phyloP scores from a whole-genome alignment of 169 alveolate species.

The Eimeria sp. region DNA sequence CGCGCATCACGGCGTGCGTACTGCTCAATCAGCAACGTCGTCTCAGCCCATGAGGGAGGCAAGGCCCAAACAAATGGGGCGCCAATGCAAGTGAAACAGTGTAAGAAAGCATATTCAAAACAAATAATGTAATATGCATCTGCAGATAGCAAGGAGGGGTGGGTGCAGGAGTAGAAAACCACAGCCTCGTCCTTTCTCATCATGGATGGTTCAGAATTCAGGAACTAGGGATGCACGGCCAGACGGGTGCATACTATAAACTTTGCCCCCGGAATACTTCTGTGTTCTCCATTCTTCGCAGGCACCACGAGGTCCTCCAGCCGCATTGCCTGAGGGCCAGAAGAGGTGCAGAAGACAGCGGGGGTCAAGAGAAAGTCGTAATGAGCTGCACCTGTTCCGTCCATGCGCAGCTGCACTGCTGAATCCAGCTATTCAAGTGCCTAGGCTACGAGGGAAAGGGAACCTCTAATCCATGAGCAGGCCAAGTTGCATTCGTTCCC shows the following conservation, averaged over 20 bases:
- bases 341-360: neutral
- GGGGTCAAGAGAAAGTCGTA: neutral
- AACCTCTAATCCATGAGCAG: neutral
- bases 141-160: neutral
- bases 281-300: constrained; percentile 62
- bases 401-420: neutral
- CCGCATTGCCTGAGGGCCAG: constrained; percentile 25
- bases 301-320: constrained; percentile 46
- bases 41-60: neutral
- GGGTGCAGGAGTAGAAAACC: neutral
- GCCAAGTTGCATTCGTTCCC: neutral
- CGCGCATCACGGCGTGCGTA: neutral
- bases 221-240: neutral
- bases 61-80: neutral
- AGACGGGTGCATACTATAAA: constrained; percentile 6
- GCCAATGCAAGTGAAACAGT: too few species aligned
- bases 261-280: constrained; percentile 57
- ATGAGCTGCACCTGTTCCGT: neutral
- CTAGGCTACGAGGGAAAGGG: neutral
- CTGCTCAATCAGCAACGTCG: neutral
- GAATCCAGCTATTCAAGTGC: neutral
- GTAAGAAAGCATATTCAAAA: neutral
- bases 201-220: neutral
- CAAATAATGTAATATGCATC: neutral
- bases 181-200: neutral